A percentile compares a stretch with the other conserved stretches of the same genome.
Evolutionary conservation across 257 asterid species (phyloP).

Genomic region (Salvia hispanica): DNA sequence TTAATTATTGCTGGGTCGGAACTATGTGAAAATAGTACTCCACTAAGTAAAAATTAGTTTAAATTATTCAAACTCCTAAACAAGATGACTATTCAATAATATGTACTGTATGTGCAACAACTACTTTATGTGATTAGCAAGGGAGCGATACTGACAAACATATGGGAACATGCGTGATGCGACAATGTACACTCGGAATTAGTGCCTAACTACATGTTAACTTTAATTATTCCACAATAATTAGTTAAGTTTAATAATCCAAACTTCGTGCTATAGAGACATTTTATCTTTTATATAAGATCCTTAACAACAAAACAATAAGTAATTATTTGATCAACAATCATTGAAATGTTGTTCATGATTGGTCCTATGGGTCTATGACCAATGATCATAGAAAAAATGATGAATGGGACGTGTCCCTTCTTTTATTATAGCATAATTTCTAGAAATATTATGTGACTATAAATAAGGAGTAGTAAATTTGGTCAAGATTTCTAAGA

Average conservation of each 20-base stretch:
- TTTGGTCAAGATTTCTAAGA: no score
- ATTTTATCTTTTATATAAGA: background rate
- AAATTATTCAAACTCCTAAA: no score
- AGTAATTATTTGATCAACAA: background rate
- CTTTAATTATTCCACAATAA: constrained; percentile 26
- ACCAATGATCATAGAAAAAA: no score
- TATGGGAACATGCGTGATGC: constrained; percentile 45
- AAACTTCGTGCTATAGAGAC: background rate
- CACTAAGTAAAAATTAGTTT: no score
- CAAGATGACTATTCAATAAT: no score
- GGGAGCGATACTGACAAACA: constrained; percentile 41
- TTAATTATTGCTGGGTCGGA: no score
- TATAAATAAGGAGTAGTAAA: no score
- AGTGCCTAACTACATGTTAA: constrained; percentile 39
- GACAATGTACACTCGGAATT: constrained; percentile 23
- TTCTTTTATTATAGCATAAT: no score
- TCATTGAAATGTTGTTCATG: background rate
- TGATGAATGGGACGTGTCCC: no score
- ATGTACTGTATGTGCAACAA: background rate
- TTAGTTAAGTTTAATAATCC: constrained; percentile 8
- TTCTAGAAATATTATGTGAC: no score
- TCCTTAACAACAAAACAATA: background rate
- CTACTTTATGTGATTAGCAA: constrained; percentile 32
- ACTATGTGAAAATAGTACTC: no score
- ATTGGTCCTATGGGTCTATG: background rate